Conservation (phyloP, 371 early-diverging fungal genomes). For the Mucor velutinosus region DNA sequence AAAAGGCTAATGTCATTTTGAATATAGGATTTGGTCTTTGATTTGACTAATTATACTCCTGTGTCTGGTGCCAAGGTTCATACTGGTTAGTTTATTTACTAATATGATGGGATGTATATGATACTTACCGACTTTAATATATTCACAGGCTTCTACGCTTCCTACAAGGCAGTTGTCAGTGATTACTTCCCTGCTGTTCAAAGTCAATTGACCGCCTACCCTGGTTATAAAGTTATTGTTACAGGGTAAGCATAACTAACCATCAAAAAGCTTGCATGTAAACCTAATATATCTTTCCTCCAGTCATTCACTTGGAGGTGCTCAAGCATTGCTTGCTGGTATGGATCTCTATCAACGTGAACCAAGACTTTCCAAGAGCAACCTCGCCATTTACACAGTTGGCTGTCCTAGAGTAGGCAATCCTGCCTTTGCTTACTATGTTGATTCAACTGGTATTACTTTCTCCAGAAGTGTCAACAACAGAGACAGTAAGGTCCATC, state of each 20-base stretch:
- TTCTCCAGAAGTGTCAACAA: constrained; percentile 24
- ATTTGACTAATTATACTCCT: constrained; percentile 17
- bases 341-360: constrained; percentile 26
- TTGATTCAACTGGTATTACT: constrained; percentile 22
- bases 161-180: constrained; percentile 8
- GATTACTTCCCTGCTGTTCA: constrained; percentile 17
- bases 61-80: constrained; percentile 31
- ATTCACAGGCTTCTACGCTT: constrained; percentile 20
- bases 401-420: constrained; percentile 36
- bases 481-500: constrained; percentile 20
- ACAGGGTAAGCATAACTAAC: constrained; percentile 11
- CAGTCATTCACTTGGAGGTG: constrained; percentile 31
- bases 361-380: constrained; percentile 4
- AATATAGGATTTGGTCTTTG: constrained; percentile 17
- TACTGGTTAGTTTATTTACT: constrained; percentile 5
- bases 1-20: no score
- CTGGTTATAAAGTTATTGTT: constrained; percentile 23
- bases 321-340: constrained; percentile 26
- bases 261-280: not conserved
- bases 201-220: constrained; percentile 17
- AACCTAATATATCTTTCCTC: not conserved
- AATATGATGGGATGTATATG: not conserved
- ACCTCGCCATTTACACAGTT: constrained; percentile 21
- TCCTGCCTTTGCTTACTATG: constrained; percentile 28
- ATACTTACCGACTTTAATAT: not conserved